phyloP scores from a whole-genome alignment of 371 early-diverging fungal species.

The Saksenaea vasiformis region DNA sequence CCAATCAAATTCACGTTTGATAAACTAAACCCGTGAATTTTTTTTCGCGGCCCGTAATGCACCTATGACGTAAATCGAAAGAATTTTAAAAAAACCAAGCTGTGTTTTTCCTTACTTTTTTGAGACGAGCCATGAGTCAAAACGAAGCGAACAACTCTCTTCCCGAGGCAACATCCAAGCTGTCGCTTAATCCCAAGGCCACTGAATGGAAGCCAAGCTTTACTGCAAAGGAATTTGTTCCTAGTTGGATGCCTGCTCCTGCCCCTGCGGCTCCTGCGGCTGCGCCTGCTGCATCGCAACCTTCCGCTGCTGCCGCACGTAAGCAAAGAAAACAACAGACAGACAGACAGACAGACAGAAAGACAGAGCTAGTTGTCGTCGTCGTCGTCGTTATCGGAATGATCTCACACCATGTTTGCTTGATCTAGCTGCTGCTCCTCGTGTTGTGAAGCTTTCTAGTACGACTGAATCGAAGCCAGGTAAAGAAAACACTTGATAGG shows the following conservation, averaged over 20 bases:
- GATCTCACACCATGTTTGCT: neutral
- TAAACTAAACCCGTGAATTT: too few species aligned
- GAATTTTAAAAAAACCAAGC: neutral
- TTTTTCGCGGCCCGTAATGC: too few species aligned
- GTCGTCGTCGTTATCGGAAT: neutral
- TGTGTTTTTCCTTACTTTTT: neutral
- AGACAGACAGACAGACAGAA: too few species aligned
- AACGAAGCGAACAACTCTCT: conserved; percentile 18
- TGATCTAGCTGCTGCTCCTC: conserved; percentile 25
- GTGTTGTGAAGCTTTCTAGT: conserved; percentile 30
- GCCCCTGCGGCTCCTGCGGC: conserved; percentile 17
- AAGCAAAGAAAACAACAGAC: neutral
- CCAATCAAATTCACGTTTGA: too few species aligned
- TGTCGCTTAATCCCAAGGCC: conserved; percentile 35
- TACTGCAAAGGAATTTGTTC: conserved; percentile 32
- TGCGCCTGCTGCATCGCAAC: conserved; percentile 12
- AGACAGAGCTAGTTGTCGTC: too few species aligned
- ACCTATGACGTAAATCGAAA: too few species aligned
- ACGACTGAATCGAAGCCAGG: conserved; percentile 24
- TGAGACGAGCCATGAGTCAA: conserved; percentile 24
- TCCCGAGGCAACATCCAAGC: conserved; percentile 24
- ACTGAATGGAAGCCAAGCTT: conserved; percentile 39
- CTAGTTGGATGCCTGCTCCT: conserved; percentile 17
- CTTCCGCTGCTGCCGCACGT: conserved; percentile 15
- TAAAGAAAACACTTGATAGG: neutral